Evolutionary conservation across 805 yeast genomes (phyloP).

Genomic region (Maudiozyma saulgeensis): DNA sequence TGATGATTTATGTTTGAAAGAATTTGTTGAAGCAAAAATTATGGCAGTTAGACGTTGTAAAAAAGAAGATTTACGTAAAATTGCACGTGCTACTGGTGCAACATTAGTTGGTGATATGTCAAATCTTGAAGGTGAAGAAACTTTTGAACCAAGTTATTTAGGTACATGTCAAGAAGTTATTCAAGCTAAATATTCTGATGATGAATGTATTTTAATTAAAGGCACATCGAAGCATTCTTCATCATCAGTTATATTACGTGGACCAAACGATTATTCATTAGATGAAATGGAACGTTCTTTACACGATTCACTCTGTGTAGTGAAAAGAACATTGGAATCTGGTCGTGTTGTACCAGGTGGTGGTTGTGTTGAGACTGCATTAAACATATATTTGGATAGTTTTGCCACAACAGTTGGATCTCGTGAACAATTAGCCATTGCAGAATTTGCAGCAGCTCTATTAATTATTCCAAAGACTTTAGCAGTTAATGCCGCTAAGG

Average conservation of each 20-base stretch:
- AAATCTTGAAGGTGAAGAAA: conserved; percentile 92
- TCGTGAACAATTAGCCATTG: conserved; percentile 94
- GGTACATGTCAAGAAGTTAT: conserved; percentile 87
- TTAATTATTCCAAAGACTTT: conserved; percentile 91
- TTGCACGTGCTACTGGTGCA: conserved; percentile 97
- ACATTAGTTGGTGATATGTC: conserved; percentile 78
- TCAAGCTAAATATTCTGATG: conserved; percentile 88
- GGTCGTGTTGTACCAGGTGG: conserved; percentile 98
- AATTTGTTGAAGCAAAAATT: conserved; percentile 81
- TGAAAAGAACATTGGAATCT: conserved; percentile 89
- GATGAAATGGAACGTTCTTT: conserved; percentile 98
- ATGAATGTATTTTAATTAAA: conserved; percentile 87
- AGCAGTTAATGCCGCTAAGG: conserved; percentile 96
- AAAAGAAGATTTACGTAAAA: conserved; percentile 91
- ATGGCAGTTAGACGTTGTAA: conserved; percentile 97
- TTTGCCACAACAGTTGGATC: conserved; percentile 97
- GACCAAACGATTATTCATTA: conserved; percentile 87
- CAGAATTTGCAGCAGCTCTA: conserved; percentile 89
- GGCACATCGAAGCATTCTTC: conserved; percentile 90
- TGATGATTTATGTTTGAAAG: conserved; percentile 84
- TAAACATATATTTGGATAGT: conserved; percentile 88
- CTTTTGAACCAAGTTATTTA: conserved; percentile 71
- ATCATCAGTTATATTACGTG: conserved; percentile 85
- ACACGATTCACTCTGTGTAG: conserved; percentile 89
- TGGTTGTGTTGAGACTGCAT: conserved; percentile 96